Evolutionary conservation across 257 asterid genomes (phyloP), one percentile per base, ranked within the genome.

Genomic region (Sherardia arvensis): DNA sequence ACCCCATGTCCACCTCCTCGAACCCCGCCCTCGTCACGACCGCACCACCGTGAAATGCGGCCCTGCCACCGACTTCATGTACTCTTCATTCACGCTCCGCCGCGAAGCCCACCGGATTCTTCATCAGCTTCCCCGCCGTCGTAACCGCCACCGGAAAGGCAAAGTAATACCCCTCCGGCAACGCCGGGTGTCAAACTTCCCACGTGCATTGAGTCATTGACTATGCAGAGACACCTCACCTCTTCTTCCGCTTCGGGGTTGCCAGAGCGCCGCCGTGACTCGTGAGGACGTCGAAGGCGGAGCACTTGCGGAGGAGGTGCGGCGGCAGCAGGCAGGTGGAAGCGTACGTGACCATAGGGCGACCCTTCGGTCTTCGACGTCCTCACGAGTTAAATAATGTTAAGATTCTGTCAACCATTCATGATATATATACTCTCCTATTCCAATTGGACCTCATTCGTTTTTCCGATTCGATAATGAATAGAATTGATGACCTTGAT

Each of bases 1-100:
- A 87, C 43, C 91, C 94, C 17, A 83, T 77, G 21, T 87, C 89
- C 54, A 85, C 80, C 10, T 80, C 85, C 0, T 60, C 82, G 1
- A 81, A 81, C 0, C 89, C 88, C 1, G 71, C 70, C 8, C 70
- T 66, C 0, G 78, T 81, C 45, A 83, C 67, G 36, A 68, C 38
- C 77, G 54, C 7, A 69, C 84, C 20, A 79, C 73, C 4, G 75
- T 30, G 70, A 76, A 69, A 28, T 68, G 68, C 1, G 87, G 84
- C 27, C 70, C 82, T 1, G 85, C 77, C 49, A 70, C 70, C 0
- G 83, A 80, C 47, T 25, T 74, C 72, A 80, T 54, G 53, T 74
- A 71, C 34, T 80, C 81, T 38, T 77, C 79, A 0, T 58, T 67
- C 20, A 80, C 76, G 15, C 55, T 70, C 72, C 1, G 77, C 26